These are phyloP conservation scores for Ceratocystis variospora DNA, from an alignment of 2,329 filamentous ascomycete species.

Conservation along the genomic window DNA sequence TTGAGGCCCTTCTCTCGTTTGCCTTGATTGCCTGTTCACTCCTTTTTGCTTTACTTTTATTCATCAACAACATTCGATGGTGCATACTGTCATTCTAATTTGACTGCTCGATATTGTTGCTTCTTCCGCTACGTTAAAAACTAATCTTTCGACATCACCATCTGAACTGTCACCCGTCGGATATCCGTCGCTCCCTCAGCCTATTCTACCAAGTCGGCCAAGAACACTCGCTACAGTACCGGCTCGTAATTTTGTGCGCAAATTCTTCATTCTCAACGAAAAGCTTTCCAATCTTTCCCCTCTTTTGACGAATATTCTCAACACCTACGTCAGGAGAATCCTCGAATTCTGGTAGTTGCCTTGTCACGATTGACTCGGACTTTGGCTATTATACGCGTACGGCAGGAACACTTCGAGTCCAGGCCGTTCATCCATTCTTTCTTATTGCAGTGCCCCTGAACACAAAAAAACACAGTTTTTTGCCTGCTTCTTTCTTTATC, in stretches of 20 bases:
- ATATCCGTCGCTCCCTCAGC: background rate
- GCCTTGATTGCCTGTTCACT: no score
- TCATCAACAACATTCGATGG: background rate
- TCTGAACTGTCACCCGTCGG: background rate
- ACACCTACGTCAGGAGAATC: background rate
- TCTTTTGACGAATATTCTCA: background rate
- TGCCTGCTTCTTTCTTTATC: background rate
- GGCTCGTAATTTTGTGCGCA: background rate
- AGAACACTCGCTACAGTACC: background rate
- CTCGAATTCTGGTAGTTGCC: background rate
- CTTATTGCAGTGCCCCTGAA: background rate
- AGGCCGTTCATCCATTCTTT: background rate
- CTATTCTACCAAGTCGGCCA: background rate
- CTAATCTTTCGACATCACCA: background rate
- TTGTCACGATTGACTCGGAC: constrained; percentile 5
- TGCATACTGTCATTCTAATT: background rate
- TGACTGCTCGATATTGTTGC: background rate
- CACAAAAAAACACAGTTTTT: background rate
- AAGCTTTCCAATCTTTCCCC: background rate
- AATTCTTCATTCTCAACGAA: background rate
- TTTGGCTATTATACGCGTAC: background rate
- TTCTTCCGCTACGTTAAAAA: background rate
- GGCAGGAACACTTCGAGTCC: background rate
- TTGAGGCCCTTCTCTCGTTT: background rate
- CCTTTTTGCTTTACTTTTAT: background rate